Evolutionary conservation across 371 early-diverging fungal genomes (phyloP).

Genomic region (Nematocida sp.): DNA sequence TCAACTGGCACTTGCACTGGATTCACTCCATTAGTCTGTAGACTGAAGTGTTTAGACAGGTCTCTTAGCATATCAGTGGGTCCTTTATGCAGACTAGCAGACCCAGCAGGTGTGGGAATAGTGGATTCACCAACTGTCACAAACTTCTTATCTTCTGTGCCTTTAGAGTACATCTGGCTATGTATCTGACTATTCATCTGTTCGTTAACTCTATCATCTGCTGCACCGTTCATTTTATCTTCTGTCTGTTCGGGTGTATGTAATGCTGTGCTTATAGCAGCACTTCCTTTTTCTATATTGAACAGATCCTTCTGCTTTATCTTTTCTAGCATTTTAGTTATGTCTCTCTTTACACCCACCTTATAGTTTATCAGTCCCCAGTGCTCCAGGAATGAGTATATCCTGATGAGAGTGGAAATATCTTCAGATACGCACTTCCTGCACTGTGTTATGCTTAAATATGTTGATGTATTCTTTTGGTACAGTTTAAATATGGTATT

Average conservation of each 20-base stretch:
- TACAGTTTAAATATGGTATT: conserved; percentile 51
- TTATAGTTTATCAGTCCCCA: conserved; percentile 94
- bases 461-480: conserved; percentile 33
- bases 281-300: conserved; percentile 24
- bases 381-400: conserved; percentile 93
- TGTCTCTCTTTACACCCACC: conserved; percentile 55
- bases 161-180: neutral
- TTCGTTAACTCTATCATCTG: neutral
- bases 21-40: conserved; percentile 20
- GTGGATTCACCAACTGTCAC: conserved; percentile 49
- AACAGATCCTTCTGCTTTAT: conserved; percentile 17
- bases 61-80: conserved; percentile 21
- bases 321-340: conserved; percentile 16
- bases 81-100: conserved; percentile 1
- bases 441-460: conserved; percentile 48
- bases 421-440: conserved; percentile 87
- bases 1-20: conserved; percentile 4
- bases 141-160: neutral
- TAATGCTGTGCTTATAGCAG: neutral
- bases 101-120: neutral
- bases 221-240: neutral
- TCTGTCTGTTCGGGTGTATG: conserved; percentile 25
- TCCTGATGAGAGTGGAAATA: conserved; percentile 88
- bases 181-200: neutral
- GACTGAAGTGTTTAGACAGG: conserved; percentile 34